These are phyloP conservation scores for Termitomyces sp. DNA, from an alignment of 768 basidiomycete species.

Conservation along the genomic window DNA sequence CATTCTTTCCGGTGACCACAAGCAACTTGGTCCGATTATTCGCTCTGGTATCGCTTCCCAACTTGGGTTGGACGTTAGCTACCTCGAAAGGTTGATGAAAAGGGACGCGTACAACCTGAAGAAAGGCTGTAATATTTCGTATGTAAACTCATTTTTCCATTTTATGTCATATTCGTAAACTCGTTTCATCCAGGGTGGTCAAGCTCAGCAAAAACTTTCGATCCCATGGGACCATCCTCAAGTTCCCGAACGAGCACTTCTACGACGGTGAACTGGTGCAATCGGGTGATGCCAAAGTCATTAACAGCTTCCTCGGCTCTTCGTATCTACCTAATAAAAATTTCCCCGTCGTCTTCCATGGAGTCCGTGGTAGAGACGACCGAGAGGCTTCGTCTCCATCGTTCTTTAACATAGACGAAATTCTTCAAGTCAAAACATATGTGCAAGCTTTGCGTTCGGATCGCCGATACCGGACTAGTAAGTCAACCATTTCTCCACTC, in stretches of 20 bases:
- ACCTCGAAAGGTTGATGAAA: conserved; percentile 57
- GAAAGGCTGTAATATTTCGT: conserved; percentile 28
- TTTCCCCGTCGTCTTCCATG: conserved; percentile 65
- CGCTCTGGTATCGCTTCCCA: conserved; percentile 52
- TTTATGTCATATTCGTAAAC: not conserved
- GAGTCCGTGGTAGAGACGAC: conserved; percentile 56
- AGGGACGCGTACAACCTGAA: conserved; percentile 37
- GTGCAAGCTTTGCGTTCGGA: conserved; percentile 34
- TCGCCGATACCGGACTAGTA: conserved; percentile 39
- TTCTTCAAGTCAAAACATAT: conserved; percentile 50
- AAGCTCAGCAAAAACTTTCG: conserved; percentile 66
- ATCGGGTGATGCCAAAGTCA: conserved; percentile 40
- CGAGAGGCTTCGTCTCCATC: conserved; percentile 69
- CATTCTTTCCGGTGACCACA: conserved; percentile 66
- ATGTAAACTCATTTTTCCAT: conserved; percentile 4
- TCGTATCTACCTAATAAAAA: conserved; percentile 38
- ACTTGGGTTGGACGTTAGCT: conserved; percentile 58
- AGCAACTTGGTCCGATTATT: conserved; percentile 70
- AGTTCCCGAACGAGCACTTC: conserved; percentile 59
- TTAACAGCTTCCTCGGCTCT: conserved; percentile 36
- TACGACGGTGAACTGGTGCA: conserved; percentile 52
- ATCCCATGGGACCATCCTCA: conserved; percentile 57
- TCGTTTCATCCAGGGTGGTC: conserved; percentile 41
- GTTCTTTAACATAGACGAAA: conserved; percentile 68
- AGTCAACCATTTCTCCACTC: conserved; percentile 11